Percentiles rank a stretch among this genome's conserved stretches.
Evolutionary conservation across 1,139 yeast genomes (phyloP).

Genomic region (Candida tunisiensis): DNA sequence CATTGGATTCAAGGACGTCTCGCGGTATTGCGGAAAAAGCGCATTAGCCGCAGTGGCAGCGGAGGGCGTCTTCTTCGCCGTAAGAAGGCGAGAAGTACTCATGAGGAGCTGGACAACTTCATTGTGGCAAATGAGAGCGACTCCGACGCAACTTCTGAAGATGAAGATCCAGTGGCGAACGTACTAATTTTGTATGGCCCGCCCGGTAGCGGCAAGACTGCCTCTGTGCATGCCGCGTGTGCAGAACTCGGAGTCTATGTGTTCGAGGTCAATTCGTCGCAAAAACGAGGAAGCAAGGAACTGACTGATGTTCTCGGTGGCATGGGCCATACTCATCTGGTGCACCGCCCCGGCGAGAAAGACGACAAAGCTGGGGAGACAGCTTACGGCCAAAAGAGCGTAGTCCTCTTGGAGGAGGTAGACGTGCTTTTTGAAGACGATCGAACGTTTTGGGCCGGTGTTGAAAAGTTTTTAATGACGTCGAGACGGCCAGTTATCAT

Average conservation of each 20-base stretch:
- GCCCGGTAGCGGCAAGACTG: slow-evolving; percentile 65
- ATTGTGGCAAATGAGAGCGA: slow-evolving; percentile 24
- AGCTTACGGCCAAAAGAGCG: slow-evolving; percentile 33
- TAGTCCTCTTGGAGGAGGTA: slow-evolving; percentile 73
- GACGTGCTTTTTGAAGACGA: slow-evolving; percentile 73
- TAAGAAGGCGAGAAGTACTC: neutral
- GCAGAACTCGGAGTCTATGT: slow-evolving; percentile 52
- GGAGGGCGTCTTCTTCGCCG: neutral
- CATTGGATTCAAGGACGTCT: slow-evolving; percentile 8
- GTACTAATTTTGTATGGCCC: slow-evolving; percentile 51
- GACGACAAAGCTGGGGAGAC: slow-evolving; percentile 4
- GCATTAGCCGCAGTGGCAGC: slow-evolving; percentile 1
- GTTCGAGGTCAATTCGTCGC: slow-evolving; percentile 67
- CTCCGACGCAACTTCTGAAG: slow-evolving; percentile 14
- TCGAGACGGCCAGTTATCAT: slow-evolving; percentile 69
- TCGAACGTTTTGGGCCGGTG: slow-evolving; percentile 62
- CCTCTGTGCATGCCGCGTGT: slow-evolving; percentile 55
- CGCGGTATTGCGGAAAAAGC: slow-evolving; percentile 4
- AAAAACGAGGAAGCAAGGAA: slow-evolving; percentile 56
- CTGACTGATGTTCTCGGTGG: slow-evolving; percentile 53
- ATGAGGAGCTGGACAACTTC: slow-evolving; percentile 28
- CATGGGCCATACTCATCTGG: slow-evolving; percentile 69
- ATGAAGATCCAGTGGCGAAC: slow-evolving; percentile 10
- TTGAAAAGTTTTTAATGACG: slow-evolving; percentile 43
- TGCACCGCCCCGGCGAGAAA: too few relatives aligned